Evolutionary conservation across 495 filamentous ascomycete genomes (phyloP), one percentile per base, ranked within the genome.

Genomic region (Penicillium fimorum): DNA sequence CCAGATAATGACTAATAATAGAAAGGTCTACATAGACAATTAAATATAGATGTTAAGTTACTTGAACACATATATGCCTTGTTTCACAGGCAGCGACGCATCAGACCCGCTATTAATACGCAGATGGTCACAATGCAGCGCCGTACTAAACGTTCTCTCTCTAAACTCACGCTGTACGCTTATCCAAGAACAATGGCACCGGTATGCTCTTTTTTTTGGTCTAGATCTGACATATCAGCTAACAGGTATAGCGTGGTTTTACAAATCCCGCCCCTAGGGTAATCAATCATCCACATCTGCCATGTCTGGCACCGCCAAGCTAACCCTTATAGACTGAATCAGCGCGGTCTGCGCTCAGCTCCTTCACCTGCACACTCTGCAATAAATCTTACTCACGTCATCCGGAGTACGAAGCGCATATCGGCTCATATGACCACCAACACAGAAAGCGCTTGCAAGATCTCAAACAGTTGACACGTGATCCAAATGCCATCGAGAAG

Each of bases 271-370:
- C 79, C 40, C 77, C 79, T 0, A 81, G 79, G 70, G 78, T 80
- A 51, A 32, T 15, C 27, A 27, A 11, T 41, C 33, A 33, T 38
- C 3, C n/a, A 8, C 5, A 11, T 18, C 46, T 5, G 5, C 9
- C 10, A 27, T 8, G 5, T 24, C 10, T 4, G 30, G 46, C 32
- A 38, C 32, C 50, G 13, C 38, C 43, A 37, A 62, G 42, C 55
- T 25, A 32, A 35, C 40, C n/a, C 20, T 29, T 32, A 49, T 73
- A 92, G 74, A 96, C 93, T 4, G 87, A 92, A 58, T 90, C 87
- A 35, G 93, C 93, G 1, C 86, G 90, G 35, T 90, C 91, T 63
- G 93, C 93, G 5, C 79, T 88, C n/a, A 89, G 88, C 61, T 84
- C 90, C 27, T 96, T 98, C 76, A 91, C 89, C 72, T 98, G 81